Percentiles rank a stretch among this genome's conserved stretches.
Evolutionary conservation across 139 green algal genomes (phyloP).

Genomic region (Chlamydomonas schloesseri): DNA sequence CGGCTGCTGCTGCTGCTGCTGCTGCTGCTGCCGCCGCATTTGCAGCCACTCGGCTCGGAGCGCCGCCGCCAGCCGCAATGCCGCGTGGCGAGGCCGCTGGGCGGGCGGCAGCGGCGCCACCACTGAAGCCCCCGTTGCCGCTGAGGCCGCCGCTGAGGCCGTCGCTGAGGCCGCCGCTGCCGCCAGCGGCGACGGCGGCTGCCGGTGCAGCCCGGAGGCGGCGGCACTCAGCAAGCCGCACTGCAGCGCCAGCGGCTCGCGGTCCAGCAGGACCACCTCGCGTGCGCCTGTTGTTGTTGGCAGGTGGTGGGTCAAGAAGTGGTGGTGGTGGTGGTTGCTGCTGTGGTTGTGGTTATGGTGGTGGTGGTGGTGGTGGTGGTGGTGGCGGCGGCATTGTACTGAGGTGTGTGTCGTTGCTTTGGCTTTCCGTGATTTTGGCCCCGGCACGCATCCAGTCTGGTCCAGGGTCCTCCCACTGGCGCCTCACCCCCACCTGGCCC

Average conservation of each 20-base stretch:
- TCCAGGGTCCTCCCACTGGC: too few relatives aligned
- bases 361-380: too few relatives aligned
- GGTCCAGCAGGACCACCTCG: conserved; percentile 84
- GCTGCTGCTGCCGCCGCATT: not conserved
- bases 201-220: not conserved
- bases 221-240: conserved; percentile 75
- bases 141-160: not conserved
- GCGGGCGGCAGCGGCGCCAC: conserved; percentile 14
- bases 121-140: not conserved
- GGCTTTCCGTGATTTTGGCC: too few relatives aligned
- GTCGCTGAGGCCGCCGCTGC: not conserved
- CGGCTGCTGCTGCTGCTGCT: conserved; percentile 31
- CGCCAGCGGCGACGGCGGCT: too few relatives aligned
- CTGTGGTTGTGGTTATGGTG: too few relatives aligned
- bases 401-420: too few relatives aligned
- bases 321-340: too few relatives aligned
- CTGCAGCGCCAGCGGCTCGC: conserved; percentile 84
- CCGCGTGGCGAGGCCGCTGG: not conserved
- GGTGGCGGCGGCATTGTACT: too few relatives aligned
- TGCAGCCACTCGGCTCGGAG: not conserved
- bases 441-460: too few relatives aligned
- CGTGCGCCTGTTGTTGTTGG: conserved; percentile 58
- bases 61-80: conserved; percentile 20
- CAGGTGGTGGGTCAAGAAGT: too few relatives aligned
- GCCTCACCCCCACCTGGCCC: too few relatives aligned